Percentiles rank a stretch among this genome's conserved stretches.
Evolutionary conservation across 768 basidiomycete genomes (phyloP).

Genomic region (Butyriboletus loyo): DNA sequence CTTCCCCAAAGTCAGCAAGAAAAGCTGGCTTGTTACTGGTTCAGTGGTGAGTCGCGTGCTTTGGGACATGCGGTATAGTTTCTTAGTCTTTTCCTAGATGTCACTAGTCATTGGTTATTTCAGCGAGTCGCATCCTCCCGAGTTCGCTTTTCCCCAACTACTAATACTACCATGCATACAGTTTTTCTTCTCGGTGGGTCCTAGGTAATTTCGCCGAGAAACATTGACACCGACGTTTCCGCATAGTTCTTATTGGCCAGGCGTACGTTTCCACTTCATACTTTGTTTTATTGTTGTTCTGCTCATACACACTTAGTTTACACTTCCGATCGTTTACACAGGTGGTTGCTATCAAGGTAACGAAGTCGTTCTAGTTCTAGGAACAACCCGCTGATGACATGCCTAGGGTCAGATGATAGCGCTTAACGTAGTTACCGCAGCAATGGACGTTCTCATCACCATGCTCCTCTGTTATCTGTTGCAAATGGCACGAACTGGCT

Average conservation of each 20-base stretch:
- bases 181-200: slow-evolving; percentile 36
- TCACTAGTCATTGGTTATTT: slow-evolving; percentile 44
- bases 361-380: too few relatives aligned
- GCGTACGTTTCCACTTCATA: slow-evolving; percentile 32
- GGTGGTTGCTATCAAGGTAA: slow-evolving; percentile 45
- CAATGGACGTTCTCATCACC: slow-evolving; percentile 52
- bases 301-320: slow-evolving; percentile 34
- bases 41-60: slow-evolving; percentile 27
- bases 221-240: not conserved
- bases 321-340: slow-evolving; percentile 42
- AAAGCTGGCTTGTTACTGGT: slow-evolving; percentile 39
- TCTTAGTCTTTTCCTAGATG: slow-evolving; percentile 16
- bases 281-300: not conserved
- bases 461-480: slow-evolving; percentile 43
- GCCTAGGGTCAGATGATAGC: slow-evolving; percentile 43
- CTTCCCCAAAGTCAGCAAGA: slow-evolving; percentile 46
- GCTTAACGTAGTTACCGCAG: slow-evolving; percentile 53
- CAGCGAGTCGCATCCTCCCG: slow-evolving; percentile 14
- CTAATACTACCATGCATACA: slow-evolving; percentile 9
- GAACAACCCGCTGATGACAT: not conserved
- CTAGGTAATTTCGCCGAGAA: not conserved
- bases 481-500: slow-evolving; percentile 50
- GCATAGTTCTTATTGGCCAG: slow-evolving; percentile 35
- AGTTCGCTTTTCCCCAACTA: too few relatives aligned
- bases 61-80: not conserved